A percentile compares a stretch with the other conserved stretches of the same genome.
These are phyloP conservation scores for Hemerocallis citrina DNA, from an alignment of 106 monocot species.

Conservation along the genomic window DNA sequence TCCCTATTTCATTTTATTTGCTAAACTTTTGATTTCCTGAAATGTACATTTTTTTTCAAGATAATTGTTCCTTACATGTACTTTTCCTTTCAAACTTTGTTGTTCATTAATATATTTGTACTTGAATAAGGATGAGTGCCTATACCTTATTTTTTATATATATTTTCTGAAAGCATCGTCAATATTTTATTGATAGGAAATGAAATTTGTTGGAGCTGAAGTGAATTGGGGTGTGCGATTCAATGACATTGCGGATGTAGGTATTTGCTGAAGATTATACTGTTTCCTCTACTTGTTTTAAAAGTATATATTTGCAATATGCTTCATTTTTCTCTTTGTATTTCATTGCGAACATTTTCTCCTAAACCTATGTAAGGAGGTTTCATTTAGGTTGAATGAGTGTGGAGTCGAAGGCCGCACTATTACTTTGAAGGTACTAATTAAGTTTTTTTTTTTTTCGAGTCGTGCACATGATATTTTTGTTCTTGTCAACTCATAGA, in stretches of 20 bases:
- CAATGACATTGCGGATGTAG: constrained; percentile 50
- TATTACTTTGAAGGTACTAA: constrained; percentile 64
- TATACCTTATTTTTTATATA: constrained; percentile 6
- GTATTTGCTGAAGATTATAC: constrained; percentile 11
- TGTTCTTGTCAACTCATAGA: no score
- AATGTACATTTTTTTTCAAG: no score
- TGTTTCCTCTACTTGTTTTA: background rate
- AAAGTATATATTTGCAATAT: background rate
- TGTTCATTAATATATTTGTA: background rate
- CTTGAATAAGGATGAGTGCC: background rate
- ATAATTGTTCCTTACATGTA: no score
- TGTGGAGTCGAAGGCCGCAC: constrained; percentile 79
- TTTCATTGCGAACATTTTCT: constrained; percentile 71
- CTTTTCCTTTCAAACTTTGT: no score
- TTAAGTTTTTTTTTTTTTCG: background rate
- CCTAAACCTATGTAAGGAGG: constrained; percentile 72
- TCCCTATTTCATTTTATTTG: no score
- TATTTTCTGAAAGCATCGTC: no score
- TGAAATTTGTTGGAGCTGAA: constrained; percentile 92
- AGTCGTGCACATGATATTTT: no score
- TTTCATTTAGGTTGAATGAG: constrained; percentile 63
- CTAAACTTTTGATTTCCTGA: no score
- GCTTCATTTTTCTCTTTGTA: constrained; percentile 5
- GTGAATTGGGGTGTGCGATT: constrained; percentile 98
- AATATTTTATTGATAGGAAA: constrained; percentile 50